Percentiles rank a stretch among this genome's conserved stretches.
phyloP scores from a whole-genome alignment of 2,329 filamentous ascomycete species.

The Colletotrichum spinosum region DNA sequence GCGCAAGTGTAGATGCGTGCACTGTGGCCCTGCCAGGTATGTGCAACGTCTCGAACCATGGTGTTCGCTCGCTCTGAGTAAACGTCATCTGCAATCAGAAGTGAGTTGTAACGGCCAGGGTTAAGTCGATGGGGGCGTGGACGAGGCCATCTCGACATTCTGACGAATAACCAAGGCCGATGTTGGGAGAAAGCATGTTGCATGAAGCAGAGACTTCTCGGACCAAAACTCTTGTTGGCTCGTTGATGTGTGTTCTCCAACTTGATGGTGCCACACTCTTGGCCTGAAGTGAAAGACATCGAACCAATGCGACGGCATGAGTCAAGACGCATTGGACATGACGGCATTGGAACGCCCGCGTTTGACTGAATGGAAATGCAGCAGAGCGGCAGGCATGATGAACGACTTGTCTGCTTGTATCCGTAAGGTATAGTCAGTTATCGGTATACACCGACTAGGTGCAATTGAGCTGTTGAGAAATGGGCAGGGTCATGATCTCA shows the following conservation, averaged over 20 bases:
- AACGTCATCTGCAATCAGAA: slow-evolving; percentile 11
- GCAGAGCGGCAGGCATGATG: not conserved
- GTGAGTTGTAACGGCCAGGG: not conserved
- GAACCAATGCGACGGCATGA: slow-evolving; percentile 34
- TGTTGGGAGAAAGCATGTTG: not conserved
- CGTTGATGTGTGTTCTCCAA: slow-evolving; percentile 18
- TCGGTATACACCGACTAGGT: too few species aligned
- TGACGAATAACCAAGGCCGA: slow-evolving; percentile 10
- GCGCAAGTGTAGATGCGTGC: slow-evolving; percentile 11
- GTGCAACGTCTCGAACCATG: slow-evolving; percentile 29
- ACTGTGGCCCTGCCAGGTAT: slow-evolving; percentile 4
- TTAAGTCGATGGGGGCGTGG: not conserved
- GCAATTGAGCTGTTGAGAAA: too few species aligned
- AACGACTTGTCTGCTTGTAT: not conserved
- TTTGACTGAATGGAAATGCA: slow-evolving; percentile 14
- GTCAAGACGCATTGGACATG: slow-evolving; percentile 31
- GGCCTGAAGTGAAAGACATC: slow-evolving; percentile 4
- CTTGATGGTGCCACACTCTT: slow-evolving; percentile 25
- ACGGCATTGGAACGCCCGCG: slow-evolving; percentile 16
- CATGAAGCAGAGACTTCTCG: slow-evolving; percentile 7
- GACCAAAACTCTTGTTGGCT: slow-evolving; percentile 15
- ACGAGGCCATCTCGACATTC: not conserved
- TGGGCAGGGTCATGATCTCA: too few species aligned
- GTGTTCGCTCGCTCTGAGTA: not conserved
- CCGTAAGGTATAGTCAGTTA: not conserved